Evolutionary conservation across 1,284 basidiomycete species (phyloP), one percentile per base, ranked within the genome.

Genomic region (Irpex sp.): DNA sequence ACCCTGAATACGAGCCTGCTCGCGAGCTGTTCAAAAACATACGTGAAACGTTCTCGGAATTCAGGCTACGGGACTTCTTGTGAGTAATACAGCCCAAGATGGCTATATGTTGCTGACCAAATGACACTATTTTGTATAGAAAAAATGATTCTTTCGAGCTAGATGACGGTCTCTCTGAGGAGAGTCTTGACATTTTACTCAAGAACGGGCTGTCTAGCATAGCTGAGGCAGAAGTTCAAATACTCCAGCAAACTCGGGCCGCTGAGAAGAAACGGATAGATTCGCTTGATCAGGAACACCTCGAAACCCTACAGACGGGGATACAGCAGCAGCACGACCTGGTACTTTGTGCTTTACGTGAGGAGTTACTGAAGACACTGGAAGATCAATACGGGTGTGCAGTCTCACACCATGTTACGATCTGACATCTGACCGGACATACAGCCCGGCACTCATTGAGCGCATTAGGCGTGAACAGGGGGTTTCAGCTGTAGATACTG

Each of bases 141-240:
- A 19, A 54, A 35, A 65, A 37, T 0, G 71, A 72, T 8, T 60
- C 65, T 5, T 67, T 82, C 26, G 50, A 58, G 3, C 39, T 81
- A 4, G 67, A 36, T 4, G 66, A 72, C 33, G 56, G 56, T 6
- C 46, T 81, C 15, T 66, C 70, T 6, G 70, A 74, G 1, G 67
- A 70, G 1, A 68, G 74, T 0, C 57, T 81, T 0, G 61, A 50
- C 0, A 68, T 74, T 0, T 66, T 83, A 19, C 39, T 75, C 36
- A 57, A 70, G 1, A 39, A 62, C 2, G 78, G 76, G 0, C 70
- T 82, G 0, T 51, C 62, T 3, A 67, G 65, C 5, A 33, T 57
- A 9, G 65, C 59, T 11, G 57, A 65, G 6, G 50, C 57, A 2
- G 61, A 60, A 15, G 67, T 49, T 19, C 17, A 43, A 37, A 8